These are phyloP conservation scores for Metschnikowia lunata DNA, from an alignment of 805 yeast genomes.

Conservation along the genomic window DNA sequence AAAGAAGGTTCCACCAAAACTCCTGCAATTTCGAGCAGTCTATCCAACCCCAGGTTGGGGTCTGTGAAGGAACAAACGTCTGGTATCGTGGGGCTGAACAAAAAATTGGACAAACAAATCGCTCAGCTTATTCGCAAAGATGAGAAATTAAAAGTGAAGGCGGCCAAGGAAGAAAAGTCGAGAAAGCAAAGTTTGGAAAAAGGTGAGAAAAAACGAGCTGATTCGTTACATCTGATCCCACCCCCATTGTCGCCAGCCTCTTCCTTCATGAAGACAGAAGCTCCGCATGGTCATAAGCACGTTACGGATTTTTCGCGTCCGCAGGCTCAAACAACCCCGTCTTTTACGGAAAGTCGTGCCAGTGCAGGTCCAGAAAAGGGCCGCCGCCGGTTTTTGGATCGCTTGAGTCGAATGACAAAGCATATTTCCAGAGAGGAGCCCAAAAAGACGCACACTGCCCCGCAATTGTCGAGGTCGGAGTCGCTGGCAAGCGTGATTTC, in stretches of 20 bases:
- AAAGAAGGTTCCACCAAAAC: not conserved
- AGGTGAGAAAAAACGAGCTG: slow-evolving; percentile 11
- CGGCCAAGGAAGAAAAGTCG: slow-evolving; percentile 13
- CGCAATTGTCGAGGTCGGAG: slow-evolving; percentile 12
- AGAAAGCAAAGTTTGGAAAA: slow-evolving; percentile 10
- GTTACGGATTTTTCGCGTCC: slow-evolving; percentile 8
- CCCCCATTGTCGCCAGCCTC: slow-evolving; percentile 7
- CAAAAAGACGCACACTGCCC: slow-evolving; percentile 1
- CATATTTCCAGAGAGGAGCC: slow-evolving; percentile 10
- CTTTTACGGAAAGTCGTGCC: not conserved
- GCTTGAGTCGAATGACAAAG: slow-evolving; percentile 14
- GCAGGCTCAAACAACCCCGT: slow-evolving; percentile 8
- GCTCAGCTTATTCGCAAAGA: slow-evolving; percentile 31
- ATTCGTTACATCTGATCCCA: slow-evolving; percentile 3
- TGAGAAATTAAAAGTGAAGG: slow-evolving; percentile 22
- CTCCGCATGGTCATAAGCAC: not conserved
- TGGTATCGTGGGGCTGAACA: slow-evolving; percentile 18
- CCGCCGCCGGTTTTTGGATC: slow-evolving; percentile 16
- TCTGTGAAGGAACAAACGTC: slow-evolving; percentile 28
- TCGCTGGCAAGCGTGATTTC: slow-evolving; percentile 21
- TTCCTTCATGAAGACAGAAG: slow-evolving; percentile 3
- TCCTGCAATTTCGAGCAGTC: not conserved
- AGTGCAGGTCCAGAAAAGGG: not conserved
- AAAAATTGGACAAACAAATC: slow-evolving; percentile 30
- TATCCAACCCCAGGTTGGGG: slow-evolving; percentile 15